Evolutionary conservation across 768 basidiomycete species (phyloP).

Genomic region (Mycena crocata): DNA sequence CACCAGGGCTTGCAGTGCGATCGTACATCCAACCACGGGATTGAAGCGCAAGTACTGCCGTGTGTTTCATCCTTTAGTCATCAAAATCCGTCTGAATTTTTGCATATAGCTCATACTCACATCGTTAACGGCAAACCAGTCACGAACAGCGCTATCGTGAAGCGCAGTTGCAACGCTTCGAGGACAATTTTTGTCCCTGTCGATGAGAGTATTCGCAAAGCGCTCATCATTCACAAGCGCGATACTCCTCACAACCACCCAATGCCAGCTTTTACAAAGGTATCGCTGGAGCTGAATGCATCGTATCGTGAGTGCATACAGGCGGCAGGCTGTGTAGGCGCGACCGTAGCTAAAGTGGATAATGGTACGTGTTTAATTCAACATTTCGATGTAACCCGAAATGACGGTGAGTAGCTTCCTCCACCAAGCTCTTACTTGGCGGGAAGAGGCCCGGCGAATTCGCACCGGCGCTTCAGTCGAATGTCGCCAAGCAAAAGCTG

Average conservation of each 20-base stretch:
- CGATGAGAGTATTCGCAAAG: neutral
- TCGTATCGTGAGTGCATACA: neutral
- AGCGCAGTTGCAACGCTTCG: neutral
- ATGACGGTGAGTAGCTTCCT: constrained; percentile 1
- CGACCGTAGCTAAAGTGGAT: constrained; percentile 21
- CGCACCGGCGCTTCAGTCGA: neutral
- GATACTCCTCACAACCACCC: constrained; percentile 5
- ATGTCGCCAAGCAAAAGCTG: neutral
- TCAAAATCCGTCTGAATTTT: neutral
- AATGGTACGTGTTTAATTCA: neutral
- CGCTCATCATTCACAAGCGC: neutral
- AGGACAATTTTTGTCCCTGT: constrained; percentile 14
- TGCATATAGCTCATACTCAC: neutral
- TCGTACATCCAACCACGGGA: constrained; percentile 9
- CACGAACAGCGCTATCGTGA: neutral
- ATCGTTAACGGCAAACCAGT: neutral
- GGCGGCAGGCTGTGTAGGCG: constrained; percentile 26
- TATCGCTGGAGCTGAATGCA: neutral
- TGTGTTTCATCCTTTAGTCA: neutral
- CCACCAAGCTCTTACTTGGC: neutral
- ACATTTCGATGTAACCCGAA: too few relatives aligned
- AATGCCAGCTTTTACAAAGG: constrained; percentile 2
- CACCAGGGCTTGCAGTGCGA: neutral
- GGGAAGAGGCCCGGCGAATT: constrained; percentile 1
- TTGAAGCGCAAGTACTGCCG: neutral